Conservation (phyloP, 441 rosid genomes). For the Gossypium gossypioides region DNA sequence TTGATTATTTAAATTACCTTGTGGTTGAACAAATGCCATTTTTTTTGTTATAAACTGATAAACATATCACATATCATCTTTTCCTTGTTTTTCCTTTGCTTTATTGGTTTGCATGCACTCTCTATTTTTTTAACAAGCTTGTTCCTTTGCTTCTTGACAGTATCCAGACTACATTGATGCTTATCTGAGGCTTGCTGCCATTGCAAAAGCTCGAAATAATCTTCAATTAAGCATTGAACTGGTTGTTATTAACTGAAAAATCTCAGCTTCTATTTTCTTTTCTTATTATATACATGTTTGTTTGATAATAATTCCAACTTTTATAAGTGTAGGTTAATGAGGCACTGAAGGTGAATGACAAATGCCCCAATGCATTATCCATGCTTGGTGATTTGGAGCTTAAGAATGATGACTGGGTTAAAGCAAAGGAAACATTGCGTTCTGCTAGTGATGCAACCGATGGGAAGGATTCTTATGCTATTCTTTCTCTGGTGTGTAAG, state of each 20-base stretch:
- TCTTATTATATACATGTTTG: conserved; percentile 7
- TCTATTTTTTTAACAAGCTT: conserved; percentile 16
- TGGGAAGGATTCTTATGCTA: conserved; percentile 95
- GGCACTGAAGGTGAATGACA: conserved; percentile 85
- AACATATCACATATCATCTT: not conserved
- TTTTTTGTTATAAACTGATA: not conserved
- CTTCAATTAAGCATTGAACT: conserved; percentile 88
- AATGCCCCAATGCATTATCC: conserved; percentile 81
- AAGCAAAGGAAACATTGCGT: conserved; percentile 94
- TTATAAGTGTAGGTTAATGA: conserved; percentile 58
- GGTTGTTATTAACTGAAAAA: conserved; percentile 35
- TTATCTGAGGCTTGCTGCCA: conserved; percentile 89
- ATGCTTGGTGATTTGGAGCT: conserved; percentile 98
- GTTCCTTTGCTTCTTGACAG: conserved; percentile 36
- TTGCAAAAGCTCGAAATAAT: conserved; percentile 83
- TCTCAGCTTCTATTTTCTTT: conserved; percentile 8
- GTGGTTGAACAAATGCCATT: not conserved
- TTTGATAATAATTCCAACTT: conserved; percentile 6
- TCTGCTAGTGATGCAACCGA: conserved; percentile 93
- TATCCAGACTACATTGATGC: conserved; percentile 90
- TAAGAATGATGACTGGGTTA: conserved; percentile 99
- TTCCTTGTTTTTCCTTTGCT: not conserved
- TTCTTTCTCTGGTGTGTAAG: conserved; percentile 71
- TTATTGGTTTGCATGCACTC: conserved; percentile 5
- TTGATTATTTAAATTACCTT: not conserved